Base-by-base conservation (phyloP, 2,329 filamentous ascomycete species). In the Anthostomella pinea region DNA sequence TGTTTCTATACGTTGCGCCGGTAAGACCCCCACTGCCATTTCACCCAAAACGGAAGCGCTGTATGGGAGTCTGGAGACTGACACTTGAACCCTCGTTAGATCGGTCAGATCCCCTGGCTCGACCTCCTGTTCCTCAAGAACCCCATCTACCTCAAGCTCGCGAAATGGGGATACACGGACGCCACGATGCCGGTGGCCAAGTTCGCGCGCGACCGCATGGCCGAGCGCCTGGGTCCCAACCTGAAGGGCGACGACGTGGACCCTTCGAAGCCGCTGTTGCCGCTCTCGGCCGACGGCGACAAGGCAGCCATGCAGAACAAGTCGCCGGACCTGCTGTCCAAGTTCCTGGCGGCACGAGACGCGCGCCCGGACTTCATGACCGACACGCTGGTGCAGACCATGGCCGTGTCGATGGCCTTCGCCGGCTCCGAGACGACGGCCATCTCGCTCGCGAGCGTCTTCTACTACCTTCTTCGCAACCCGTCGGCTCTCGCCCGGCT, bases 111-210 rank as follows among this genome's bases (percentile, higher is more conserved):
- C 30, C 85, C 83, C 3, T 70, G 81, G 43, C 69, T 90, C 2
- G 85, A 90, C 54, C 68, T 74, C 0, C 38, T 89, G 17, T 71
- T 87, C 41, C 73, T 81, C 46, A 90, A 90, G 65, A 91, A 90
- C 52, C 85, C 85, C 0, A 61, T 90, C 46, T 79, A 79, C 47
- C 74, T 87, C 8, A 73, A 81, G 35, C 70, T 84, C 4, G 80
- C 84, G 13, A 77, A 79, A 52, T 79, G 75, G 63, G 83, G 83
- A 3, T 54, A 87, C 44, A 69, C 78, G 44, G 82, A 85, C 54
- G 76, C 76, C 8, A 81, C 84, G 6, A 85, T 87, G 54, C 81
- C 84, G 2, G 81, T 87, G 0, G 84, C 83, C 6, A 69, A 70
- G n/a, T 89, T 89, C 56, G 85, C 84, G 0, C 72, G 77, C 38